Evolutionary conservation across 148 eudicot species (phyloP).

Genomic region (Pharnaceum exiguum): DNA sequence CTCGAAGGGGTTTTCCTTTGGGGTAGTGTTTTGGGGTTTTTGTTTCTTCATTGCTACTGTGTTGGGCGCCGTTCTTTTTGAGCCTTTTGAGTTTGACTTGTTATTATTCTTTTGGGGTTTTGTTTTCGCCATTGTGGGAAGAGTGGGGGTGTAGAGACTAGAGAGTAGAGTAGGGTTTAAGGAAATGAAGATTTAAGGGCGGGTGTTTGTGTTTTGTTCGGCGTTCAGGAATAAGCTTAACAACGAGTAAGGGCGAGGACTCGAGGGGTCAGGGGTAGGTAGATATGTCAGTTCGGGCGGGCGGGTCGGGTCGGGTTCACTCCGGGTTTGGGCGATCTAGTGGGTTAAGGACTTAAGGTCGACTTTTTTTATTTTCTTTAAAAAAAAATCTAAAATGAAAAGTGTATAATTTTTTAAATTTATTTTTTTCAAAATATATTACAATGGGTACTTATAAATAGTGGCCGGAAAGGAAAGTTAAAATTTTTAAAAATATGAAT

Average conservation of each 20-base stretch:
- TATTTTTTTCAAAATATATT: too few species aligned
- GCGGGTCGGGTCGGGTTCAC: too few species aligned
- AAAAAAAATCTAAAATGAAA: too few species aligned
- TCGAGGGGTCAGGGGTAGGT: not conserved
- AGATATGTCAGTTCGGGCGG: too few species aligned
- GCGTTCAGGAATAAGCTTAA: constrained; percentile 5
- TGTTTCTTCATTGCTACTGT: constrained; percentile 53
- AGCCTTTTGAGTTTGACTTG: constrained; percentile 54
- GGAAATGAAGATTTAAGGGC: not conserved
- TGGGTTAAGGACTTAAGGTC: too few species aligned
- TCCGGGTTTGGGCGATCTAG: too few species aligned
- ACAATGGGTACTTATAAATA: too few species aligned
- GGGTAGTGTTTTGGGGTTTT: constrained; percentile 27
- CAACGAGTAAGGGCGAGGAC: not conserved
- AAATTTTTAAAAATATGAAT: too few species aligned
- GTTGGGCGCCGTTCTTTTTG: constrained; percentile 37
- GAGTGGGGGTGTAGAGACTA: not conserved
- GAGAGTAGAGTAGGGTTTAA: not conserved
- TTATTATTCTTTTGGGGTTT: constrained; percentile 23
- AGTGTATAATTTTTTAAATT: too few species aligned
- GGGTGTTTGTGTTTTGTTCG: not conserved
- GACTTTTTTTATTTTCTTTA: too few species aligned
- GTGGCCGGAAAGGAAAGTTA: too few species aligned
- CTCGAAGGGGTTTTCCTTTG: constrained; percentile 70
- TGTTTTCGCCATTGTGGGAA: constrained; percentile 53